Conservation (phyloP, 768 basidiomycete genomes). For the Lactarius trivialis region DNA sequence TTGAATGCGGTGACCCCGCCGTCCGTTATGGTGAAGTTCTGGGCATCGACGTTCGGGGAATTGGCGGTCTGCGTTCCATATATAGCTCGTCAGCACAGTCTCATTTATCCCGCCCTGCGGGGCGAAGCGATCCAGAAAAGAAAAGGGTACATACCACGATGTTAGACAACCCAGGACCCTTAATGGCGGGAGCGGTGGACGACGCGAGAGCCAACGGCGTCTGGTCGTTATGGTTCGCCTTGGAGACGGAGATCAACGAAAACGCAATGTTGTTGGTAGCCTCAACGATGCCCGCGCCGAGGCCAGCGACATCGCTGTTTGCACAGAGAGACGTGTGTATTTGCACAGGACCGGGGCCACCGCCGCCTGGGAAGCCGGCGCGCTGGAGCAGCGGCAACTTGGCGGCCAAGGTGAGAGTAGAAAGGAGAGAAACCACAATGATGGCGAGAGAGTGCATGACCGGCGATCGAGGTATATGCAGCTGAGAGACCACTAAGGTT, state of each 20-base stretch:
- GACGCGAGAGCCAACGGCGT: not conserved
- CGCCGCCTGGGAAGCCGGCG: no score
- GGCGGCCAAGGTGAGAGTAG: not conserved
- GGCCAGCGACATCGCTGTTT: no score
- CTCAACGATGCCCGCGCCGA: no score
- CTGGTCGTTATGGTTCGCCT: no score
- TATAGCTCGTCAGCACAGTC: no score
- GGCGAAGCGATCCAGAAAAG: not conserved
- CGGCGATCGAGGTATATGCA: not conserved
- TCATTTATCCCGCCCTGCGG: no score
- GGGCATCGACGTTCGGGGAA: not conserved
- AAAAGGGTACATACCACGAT: not conserved
- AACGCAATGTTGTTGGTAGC: no score
- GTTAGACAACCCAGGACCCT: not conserved
- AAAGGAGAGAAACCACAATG: not conserved
- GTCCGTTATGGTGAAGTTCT: not conserved
- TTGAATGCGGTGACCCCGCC: slow-evolving; percentile 4
- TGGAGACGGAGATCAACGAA: no score
- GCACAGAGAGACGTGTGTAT: not conserved
- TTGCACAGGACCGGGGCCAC: not conserved
- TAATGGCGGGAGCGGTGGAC: not conserved
- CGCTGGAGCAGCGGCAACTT: no score
- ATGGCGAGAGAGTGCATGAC: not conserved
- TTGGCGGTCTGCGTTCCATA: not conserved
- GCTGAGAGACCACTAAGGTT: not conserved